Base-by-base conservation (phyloP, 2,329 filamentous ascomycete species). In the Venturia carpophila region DNA sequence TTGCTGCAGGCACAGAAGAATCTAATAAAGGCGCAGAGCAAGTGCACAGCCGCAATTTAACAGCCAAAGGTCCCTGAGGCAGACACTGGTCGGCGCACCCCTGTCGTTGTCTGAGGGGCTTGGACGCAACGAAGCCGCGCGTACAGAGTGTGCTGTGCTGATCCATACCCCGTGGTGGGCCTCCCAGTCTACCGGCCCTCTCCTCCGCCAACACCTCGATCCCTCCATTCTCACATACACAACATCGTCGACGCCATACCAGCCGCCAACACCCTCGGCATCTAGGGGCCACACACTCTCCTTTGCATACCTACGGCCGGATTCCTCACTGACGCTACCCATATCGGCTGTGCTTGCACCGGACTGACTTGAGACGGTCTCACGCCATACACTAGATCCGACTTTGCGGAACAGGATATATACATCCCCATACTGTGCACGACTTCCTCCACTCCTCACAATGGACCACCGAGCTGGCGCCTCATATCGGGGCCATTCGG, bases 381-480 rank as follows among this genome's bases (percentile, higher is more conserved):
- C 52, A 37, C 27, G 52, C 30, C 30, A 58, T 34, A n/a, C 52
- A n/a, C 30, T 4, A n/a, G 7, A 58, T 37, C 27, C 27, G 30
- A 58, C 30, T 17, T n/a, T 56, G 2, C n/a, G 30, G 30, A 58
- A 19, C 19, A 17, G 27, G 17, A 37, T 17, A 58, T 3, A 10
- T 37, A 39, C 30, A 58, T 4, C 30, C 1, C 9, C 30, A 37
- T 13, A 37, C 52, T 21, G 52, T 11, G 9, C 37, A 37, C 52
- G 27, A 11, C 52, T 37, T 37, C 27, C 9, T 34, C 1, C 52
- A 21, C 24, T n/a, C 52, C 27, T 37, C 30, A 58, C 17, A 19
- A 58, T 58, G 52, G 52, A 58, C 52, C 52, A 58, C 24, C 52
- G 52, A 34, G 27, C 52, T 37, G 52, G 52, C 10, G 19, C 52